A percentile compares a stretch with the other conserved stretches of the same genome.
phyloP scores from a whole-genome alignment of 179 eudicot genomes.

The Sideroxylon spinosum region DNA sequence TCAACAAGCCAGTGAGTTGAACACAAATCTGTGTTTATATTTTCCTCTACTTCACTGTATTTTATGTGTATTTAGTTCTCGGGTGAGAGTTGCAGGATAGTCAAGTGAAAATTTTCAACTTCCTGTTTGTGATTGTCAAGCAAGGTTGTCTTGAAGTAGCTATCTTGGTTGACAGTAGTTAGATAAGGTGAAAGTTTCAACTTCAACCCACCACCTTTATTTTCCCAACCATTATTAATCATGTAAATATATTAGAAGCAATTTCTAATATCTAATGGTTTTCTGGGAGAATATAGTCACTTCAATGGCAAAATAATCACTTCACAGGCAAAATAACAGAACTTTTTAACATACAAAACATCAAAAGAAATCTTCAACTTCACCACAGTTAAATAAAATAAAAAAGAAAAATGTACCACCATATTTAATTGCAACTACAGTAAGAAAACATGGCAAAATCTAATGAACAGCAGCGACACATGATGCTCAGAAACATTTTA shows the following conservation, averaged over 20 bases:
- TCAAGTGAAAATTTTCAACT: too few species aligned
- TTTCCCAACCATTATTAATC: neutral
- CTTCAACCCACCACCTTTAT: neutral
- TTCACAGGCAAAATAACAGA: neutral
- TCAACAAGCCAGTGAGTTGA: neutral
- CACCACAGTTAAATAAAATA: neutral
- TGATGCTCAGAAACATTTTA: neutral
- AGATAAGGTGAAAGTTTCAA: neutral
- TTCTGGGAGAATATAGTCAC: neutral
- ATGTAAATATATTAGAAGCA: neutral
- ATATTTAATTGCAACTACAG: neutral
- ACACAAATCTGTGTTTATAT: neutral
- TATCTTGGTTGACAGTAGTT: neutral
- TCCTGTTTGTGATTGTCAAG: neutral
- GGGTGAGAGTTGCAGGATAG: too few species aligned
- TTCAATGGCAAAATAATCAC: too few species aligned
- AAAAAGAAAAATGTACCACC: neutral
- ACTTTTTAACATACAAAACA: neutral
- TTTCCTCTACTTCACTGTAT: neutral
- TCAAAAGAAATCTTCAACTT: neutral
- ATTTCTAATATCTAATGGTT: neutral
- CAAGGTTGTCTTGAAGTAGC: neutral
- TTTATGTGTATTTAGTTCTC: neutral
- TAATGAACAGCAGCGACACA: neutral
- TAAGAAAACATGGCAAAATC: slow-evolving; percentile 7